Conservation (phyloP, 2,329 filamentous ascomycete species). For the Fusarium sublunatum region DNA sequence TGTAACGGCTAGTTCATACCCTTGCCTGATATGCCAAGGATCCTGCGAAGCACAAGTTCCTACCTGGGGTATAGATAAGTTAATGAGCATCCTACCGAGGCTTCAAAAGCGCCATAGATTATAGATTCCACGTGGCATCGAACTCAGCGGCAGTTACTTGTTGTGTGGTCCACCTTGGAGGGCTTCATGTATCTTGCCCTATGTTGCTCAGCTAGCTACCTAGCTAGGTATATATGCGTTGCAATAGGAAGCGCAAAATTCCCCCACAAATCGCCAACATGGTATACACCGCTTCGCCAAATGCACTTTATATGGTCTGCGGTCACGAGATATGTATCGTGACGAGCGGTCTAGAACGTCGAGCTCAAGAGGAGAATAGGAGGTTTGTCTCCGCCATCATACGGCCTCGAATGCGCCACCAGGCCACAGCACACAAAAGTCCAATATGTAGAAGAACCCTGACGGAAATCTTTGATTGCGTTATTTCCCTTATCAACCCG, state of each 20-base stretch:
- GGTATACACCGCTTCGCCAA: slow-evolving; percentile 26
- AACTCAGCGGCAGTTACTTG: neutral
- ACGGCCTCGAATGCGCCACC: slow-evolving; percentile 6
- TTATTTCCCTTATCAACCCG: slow-evolving; percentile 34
- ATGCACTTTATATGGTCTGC: slow-evolving; percentile 15
- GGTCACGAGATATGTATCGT: slow-evolving; percentile 10
- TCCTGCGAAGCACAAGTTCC: neutral
- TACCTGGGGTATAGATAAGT: slow-evolving; percentile 15
- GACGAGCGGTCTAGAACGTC: slow-evolving; percentile 31
- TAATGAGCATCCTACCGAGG: neutral
- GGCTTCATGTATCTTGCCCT: slow-evolving; percentile 19
- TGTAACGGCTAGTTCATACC: slow-evolving; percentile 23
- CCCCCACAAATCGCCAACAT: slow-evolving; percentile 12
- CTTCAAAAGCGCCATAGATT: neutral
- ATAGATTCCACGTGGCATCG: neutral
- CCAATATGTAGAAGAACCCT: slow-evolving; percentile 20
- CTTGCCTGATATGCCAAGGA: slow-evolving; percentile 17
- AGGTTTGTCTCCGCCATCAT: slow-evolving; percentile 16
- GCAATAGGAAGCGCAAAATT: slow-evolving; percentile 1
- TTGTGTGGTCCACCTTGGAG: slow-evolving; percentile 2
- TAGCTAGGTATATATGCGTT: neutral
- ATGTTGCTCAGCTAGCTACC: slow-evolving; percentile 1
- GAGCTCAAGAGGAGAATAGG: neutral
- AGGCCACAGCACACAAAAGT: slow-evolving; percentile 29
- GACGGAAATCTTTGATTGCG: slow-evolving; percentile 23